These are phyloP conservation scores for Spathaspora passalidarum DNA, from an alignment of 805 yeast genomes.

Conservation along the genomic window DNA sequence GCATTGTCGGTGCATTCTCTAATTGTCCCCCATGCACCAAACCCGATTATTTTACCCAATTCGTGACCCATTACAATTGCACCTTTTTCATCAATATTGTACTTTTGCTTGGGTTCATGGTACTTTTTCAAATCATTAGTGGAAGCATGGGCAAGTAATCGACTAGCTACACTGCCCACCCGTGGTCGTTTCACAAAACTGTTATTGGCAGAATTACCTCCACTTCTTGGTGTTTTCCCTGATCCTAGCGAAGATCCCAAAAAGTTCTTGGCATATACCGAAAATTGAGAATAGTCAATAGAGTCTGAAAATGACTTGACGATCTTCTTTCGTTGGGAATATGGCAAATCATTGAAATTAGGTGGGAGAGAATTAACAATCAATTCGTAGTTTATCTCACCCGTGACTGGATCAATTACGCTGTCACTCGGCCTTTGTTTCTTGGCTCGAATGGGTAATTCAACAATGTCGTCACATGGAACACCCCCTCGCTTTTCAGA, in stretches of 20 bases:
- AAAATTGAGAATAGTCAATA: conserved; percentile 43
- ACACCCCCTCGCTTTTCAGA: background rate
- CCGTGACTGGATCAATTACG: conserved; percentile 17
- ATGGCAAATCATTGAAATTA: conserved; percentile 55
- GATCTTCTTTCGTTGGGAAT: conserved; percentile 54
- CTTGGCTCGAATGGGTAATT: conserved; percentile 12
- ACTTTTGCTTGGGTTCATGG: conserved; percentile 21
- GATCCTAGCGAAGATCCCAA: conserved; percentile 20
- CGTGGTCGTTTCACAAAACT: conserved; percentile 30
- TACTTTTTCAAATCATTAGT: conserved; percentile 32
- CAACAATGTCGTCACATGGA: background rate
- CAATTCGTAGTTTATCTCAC: conserved; percentile 36
- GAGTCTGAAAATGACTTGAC: conserved; percentile 36
- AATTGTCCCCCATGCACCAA: conserved; percentile 88
- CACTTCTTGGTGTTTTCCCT: conserved; percentile 16
- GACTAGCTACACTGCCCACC: conserved; percentile 35
- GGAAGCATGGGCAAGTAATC: conserved; percentile 36
- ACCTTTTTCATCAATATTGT: conserved; percentile 62
- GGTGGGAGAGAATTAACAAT: conserved; percentile 47
- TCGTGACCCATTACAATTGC: conserved; percentile 59
- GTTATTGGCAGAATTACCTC: conserved; percentile 15
- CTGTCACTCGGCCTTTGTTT: conserved; percentile 20
- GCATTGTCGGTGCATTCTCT: conserved; percentile 56
- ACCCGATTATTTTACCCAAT: conserved; percentile 75
- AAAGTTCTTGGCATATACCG: conserved; percentile 36